phyloP scores from a whole-genome alignment of 176 grass and related monocot genomes.

The Oryza brachyantha region DNA sequence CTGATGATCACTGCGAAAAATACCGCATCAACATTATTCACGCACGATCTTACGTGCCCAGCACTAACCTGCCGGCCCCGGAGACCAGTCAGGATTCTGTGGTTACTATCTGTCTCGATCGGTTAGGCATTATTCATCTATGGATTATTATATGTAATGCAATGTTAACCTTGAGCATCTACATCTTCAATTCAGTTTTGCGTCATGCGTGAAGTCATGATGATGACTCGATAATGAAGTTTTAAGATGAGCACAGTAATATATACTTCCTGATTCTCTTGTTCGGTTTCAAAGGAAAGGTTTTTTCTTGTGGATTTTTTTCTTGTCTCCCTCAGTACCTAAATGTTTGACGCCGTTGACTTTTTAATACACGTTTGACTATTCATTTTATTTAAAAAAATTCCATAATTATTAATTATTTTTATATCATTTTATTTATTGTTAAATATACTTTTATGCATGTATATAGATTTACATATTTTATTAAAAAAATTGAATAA shows the following conservation, averaged over 20 bases:
- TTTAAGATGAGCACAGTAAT: not conserved
- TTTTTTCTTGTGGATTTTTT: too few species aligned
- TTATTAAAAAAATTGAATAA: too few species aligned
- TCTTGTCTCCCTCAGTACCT: too few species aligned
- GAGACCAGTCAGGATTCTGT: not conserved
- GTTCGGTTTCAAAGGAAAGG: too few species aligned
- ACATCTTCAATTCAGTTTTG: not conserved
- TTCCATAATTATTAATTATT: too few species aligned
- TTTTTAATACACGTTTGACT: too few species aligned
- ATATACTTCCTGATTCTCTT: not conserved
- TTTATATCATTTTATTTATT: too few species aligned
- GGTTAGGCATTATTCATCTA: not conserved
- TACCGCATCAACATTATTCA: not conserved
- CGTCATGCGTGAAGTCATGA: not conserved
- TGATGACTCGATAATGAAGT: not conserved
- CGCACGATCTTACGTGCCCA: not conserved
- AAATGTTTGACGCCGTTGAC: too few species aligned
- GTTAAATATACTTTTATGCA: too few species aligned
- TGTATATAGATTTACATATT: too few species aligned
- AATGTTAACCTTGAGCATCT: not conserved
- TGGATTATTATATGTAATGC: too few species aligned
- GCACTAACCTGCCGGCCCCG: not conserved
- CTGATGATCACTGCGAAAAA: not conserved
- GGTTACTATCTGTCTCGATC: not conserved
- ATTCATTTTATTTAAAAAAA: too few species aligned